Conservation (phyloP, 257 asterid species). For the Asclepias syriaca region DNA sequence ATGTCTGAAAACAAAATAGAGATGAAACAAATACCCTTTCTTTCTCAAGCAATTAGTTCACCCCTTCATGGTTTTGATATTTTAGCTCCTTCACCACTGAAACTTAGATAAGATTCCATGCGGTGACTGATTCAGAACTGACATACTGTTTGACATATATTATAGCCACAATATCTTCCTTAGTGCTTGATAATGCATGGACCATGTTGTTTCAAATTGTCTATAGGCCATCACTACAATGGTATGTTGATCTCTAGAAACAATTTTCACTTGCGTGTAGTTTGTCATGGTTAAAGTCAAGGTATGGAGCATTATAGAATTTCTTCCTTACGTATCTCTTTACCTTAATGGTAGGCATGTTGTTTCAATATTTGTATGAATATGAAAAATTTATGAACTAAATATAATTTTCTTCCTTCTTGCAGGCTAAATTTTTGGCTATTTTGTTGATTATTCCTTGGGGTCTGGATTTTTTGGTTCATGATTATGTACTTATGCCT, state of each 20-base stretch:
- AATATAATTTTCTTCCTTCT: slow-evolving; percentile 12
- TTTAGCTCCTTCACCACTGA: not conserved
- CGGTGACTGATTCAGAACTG: not conserved
- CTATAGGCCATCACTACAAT: not conserved
- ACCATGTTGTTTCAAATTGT: not conserved
- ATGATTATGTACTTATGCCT: slow-evolving; percentile 89
- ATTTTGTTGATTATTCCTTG: slow-evolving; percentile 72
- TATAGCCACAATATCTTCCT: not conserved
- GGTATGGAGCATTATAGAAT: not conserved
- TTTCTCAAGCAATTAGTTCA: not conserved
- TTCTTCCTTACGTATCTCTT: not conserved
- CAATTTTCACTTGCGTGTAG: not conserved
- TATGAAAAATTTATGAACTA: not conserved
- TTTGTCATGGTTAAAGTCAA: not conserved
- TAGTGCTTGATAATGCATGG: not conserved
- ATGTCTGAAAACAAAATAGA: not conserved
- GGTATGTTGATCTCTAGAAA: not conserved
- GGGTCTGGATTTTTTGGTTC: slow-evolving; percentile 82
- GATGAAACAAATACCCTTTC: not conserved
- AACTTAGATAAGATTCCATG: not conserved
- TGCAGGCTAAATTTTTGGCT: slow-evolving; percentile 94
- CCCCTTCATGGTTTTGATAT: not conserved
- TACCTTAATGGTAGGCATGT: not conserved
- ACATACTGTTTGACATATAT: not conserved
- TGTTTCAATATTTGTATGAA: too few species aligned